Evolutionary conservation across 176 grass and related monocot genomes (phyloP).

Genomic region (Calamus simplicifolius): DNA sequence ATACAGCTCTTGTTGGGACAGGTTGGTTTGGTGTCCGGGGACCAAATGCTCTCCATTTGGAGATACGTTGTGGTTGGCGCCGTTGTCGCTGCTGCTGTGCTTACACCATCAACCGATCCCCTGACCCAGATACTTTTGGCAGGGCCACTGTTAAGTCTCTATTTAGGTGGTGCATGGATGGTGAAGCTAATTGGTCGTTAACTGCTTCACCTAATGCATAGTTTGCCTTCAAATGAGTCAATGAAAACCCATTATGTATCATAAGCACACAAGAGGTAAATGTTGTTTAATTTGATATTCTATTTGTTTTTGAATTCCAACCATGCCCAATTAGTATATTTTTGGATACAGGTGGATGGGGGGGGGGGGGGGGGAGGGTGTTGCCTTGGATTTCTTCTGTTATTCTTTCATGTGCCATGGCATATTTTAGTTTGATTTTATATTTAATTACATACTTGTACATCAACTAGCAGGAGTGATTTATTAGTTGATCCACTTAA

Average conservation of each 20-base stretch:
- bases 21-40: conserved; percentile 72
- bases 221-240: background rate
- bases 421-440: too few relatives aligned
- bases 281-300: too few relatives aligned
- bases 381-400: too few relatives aligned
- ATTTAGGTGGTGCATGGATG: conserved; percentile 86
- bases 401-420: too few relatives aligned
- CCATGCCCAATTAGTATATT: too few relatives aligned
- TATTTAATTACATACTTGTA: too few relatives aligned
- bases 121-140: conserved; percentile 89
- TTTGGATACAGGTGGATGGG: too few relatives aligned
- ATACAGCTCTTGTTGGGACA: conserved; percentile 87
- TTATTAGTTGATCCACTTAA: too few relatives aligned
- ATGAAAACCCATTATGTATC: background rate
- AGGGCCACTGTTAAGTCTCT: conserved; percentile 81
- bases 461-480: too few relatives aligned
- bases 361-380: too few relatives aligned
- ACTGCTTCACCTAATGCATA: background rate
- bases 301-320: too few relatives aligned
- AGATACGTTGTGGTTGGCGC: conserved; percentile 96
- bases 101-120: conserved; percentile 90
- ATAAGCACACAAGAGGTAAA: background rate
- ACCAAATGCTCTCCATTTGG: conserved; percentile 97
- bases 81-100: conserved; percentile 78
- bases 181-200: conserved; percentile 87